Evolutionary conservation across 768 basidiomycete species (phyloP), one percentile per base, ranked within the genome.

Genomic region (Bullera alba): DNA sequence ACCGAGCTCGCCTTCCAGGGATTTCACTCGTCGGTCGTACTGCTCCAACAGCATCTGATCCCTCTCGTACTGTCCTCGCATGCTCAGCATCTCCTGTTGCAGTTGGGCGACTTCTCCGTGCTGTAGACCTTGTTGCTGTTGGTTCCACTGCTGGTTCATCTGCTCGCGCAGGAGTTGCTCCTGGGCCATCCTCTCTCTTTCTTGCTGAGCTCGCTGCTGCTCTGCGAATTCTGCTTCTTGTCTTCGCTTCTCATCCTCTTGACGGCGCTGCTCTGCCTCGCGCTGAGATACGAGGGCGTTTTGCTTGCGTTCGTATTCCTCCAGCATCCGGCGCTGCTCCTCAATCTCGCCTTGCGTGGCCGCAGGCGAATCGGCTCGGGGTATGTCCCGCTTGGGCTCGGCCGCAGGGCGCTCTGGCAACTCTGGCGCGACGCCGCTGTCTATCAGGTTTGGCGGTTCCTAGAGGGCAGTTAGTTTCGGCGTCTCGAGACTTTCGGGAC

Each of bases 1-100:
- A 46, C 76, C 78, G 32, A 97, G 78, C 68, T 97, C 93, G 46
- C 84, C 83, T 70, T 97, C 93, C 42, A 97, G 78, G 2, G 87
- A 87, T 79, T 96, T 95, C 50, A 97, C 95, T 50, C 95, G 82
- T 35, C 85, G 80, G 69, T 99, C 95, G 65, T 99, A 99, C 63
- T 97, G 91, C 72, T 97, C 93, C 47, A 99, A 77, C 73, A 99
- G 82, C 60, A 99, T 85, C 70, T 99, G 95, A 64, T 99, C 93
- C 12, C 95, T 81, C 74, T 99, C 95, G 69, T 90, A 99, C 69
- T 97, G 95, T 0, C 95, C 91, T 41, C 91, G 78, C 86, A 97
- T 86, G 8, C 80, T 87, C 42, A 97, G 79, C 42, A 97, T 76
- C 71, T 97, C 86, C 45, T 87, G 79, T 72, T 99, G 90, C 37